Evolutionary conservation across 2,329 filamentous ascomycete genomes (phyloP), one percentile per base, ranked within the genome.

Genomic region (Calonectria henricotiae): DNA sequence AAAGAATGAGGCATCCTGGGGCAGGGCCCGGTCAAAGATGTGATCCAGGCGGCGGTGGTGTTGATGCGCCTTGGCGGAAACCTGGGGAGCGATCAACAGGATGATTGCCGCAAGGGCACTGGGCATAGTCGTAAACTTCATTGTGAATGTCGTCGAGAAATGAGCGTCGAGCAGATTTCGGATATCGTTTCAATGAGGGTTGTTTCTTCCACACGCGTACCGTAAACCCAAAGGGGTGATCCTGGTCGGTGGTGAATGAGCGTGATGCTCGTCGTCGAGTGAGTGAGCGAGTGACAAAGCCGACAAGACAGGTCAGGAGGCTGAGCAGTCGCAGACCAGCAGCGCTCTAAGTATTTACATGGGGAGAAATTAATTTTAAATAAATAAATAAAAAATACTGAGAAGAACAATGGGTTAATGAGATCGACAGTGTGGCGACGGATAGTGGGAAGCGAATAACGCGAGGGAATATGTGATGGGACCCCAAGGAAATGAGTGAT

Each of bases 81-180:
- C 79, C 79, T 54, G 80, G 80, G 37, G 82, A 41, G 82, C 79
- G 27, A 83, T 83, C 71, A 89, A 78, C 47, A 90, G 78, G 30
- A 86, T 78, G 69, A 85, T 87, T 76, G 86, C 84, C 79, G 85
- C 84, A 69, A 90, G 73, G 77, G 85, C 84, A 79, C 85, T 82
- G 73, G 87, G 84, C 70, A 89, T 73, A 69, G 85, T 83, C 67
- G 85, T 82, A 79, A 87, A 78, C 83, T 86, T 90, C 89, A 91
- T 91, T 73, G 78, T 81, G 76, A 60, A 44, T 71, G 65, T 71
- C 62, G 73, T 75, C 68, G 69, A 72, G 71, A 65, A 71, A 75
- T 69, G 68, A 73, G 65, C 61, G 74, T 73, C 60, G 74, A 68
- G 55, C 68, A 47, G 67, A 47, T 70, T 68, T 73, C 54, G 61